Percentiles rank a stretch among this genome's conserved stretches.
Evolutionary conservation across 352 stramenopile species (phyloP).

Genomic region (Pythium catenulatum): DNA sequence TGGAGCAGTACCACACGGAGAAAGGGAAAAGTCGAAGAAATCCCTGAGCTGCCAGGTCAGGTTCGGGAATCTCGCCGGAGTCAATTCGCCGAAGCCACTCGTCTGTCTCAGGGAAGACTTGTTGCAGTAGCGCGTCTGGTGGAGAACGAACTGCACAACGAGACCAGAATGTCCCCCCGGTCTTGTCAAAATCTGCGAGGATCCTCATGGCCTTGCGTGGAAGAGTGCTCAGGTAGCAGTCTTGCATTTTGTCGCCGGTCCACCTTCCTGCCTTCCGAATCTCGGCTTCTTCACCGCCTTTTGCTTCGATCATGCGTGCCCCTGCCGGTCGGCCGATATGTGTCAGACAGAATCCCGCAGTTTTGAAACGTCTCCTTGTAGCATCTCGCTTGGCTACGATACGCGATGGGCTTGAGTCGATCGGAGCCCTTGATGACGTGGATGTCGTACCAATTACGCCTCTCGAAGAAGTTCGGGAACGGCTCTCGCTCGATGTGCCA

Average conservation of each 20-base stretch:
- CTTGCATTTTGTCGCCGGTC: slow-evolving; percentile 9
- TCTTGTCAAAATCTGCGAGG: neutral
- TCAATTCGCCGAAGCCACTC: too few species aligned
- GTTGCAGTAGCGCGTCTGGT: too few species aligned
- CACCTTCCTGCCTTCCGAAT: neutral
- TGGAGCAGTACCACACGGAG: too few species aligned
- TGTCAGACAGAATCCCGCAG: neutral
- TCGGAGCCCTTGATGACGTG: neutral
- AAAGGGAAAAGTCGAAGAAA: too few species aligned
- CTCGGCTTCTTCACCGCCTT: neutral
- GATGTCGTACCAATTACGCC: neutral
- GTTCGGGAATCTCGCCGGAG: too few species aligned
- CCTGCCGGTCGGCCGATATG: neutral
- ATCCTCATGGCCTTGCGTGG: neutral
- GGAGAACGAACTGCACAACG: too few species aligned
- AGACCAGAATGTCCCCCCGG: neutral
- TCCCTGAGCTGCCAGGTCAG: too few species aligned
- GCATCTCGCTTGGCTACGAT: neutral
- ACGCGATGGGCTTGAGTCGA: neutral
- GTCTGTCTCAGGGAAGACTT: too few species aligned
- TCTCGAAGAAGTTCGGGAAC: neutral
- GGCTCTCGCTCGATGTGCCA: neutral
- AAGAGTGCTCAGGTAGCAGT: slow-evolving; percentile 6
- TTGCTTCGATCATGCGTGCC: neutral
- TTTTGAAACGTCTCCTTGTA: neutral